A percentile compares a stretch with the other conserved stretches of the same genome.
Conservation (phyloP, 164 flowering plant species). For the Euptelea pleiosperma region DNA sequence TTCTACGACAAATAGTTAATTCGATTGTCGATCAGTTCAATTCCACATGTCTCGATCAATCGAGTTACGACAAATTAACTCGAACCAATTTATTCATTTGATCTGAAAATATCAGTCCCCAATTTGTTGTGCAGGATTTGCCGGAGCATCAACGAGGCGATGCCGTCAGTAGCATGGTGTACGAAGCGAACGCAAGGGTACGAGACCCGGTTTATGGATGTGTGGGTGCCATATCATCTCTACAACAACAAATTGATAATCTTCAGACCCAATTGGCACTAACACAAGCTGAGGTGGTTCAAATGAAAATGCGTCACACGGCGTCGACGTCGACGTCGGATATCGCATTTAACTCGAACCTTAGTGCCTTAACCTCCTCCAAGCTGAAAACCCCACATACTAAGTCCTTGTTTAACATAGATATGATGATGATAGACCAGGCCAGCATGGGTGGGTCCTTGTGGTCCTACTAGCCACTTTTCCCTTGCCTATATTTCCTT, state of each 20-base stretch:
- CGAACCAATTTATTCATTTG: no score
- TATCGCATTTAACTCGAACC: no score
- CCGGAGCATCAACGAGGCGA: slow-evolving; percentile 65
- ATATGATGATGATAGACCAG: slow-evolving; percentile 45
- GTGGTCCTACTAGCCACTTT: slow-evolving; percentile 70
- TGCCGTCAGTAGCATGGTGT: slow-evolving; percentile 84
- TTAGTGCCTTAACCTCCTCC: no score
- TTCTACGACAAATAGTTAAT: no score
- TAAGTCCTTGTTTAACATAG: slow-evolving; percentile 36
- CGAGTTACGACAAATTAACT: no score
- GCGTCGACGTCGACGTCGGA: no score
- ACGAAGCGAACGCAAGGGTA: slow-evolving; percentile 83
- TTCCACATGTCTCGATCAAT: no score
- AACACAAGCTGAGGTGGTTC: slow-evolving; percentile 78
- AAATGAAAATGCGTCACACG: slow-evolving; percentile 49
- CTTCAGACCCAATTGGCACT: slow-evolving; percentile 69
- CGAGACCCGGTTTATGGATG: slow-evolving; percentile 87
- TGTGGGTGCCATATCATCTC: slow-evolving; percentile 73
- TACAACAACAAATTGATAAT: slow-evolving; percentile 61
- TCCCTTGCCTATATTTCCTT: no score
- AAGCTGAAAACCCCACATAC: no score
- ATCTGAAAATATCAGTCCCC: no score
- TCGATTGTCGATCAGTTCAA: no score
- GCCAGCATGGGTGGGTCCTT: slow-evolving; percentile 47
- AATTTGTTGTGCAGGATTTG: slow-evolving; percentile 59